Base-by-base conservation (phyloP, 1,284 basidiomycete genomes). In the Tylopilus sp. region DNA sequence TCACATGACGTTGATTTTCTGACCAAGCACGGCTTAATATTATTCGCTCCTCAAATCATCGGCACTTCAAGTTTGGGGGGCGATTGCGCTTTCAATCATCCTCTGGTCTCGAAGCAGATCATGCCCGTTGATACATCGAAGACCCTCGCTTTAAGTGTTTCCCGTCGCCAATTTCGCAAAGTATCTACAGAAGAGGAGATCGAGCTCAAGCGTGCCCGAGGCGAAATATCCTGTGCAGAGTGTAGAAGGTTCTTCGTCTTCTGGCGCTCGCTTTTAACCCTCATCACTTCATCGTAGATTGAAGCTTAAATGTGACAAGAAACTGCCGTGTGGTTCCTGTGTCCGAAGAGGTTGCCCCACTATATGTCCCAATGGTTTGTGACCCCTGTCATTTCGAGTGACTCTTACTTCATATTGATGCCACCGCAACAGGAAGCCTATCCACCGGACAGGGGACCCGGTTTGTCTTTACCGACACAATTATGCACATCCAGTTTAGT, bases 231-330 rank as follows among this genome's bases (percentile, higher is more conserved):
- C 18, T 88, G 86, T 67, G 87, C 87, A 58, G 86, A 88, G 72
- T 88, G 86, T 72, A 78, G 87, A 77, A 80, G 87, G 74, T 74
- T 52, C 13, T 55, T 26, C 24, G 26, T 63, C 49, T 60, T 51
- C 8, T 38, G 3, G 33, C 29, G 9, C 60, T 63, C 49, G 57
- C 36, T 58, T 49, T 57, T 24, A 51, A 32, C n/a, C 19, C 62
- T 68, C 57, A 64, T 60, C 52, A 6, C 53, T 54, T n/a, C 53
- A 5, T 57, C 55, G 2, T 57, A 90, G 89, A 57, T 79, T 92
- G 64, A 91, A 91, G 74, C 82, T 92, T 29, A 91, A 89, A 74
- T 91, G 90, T 69, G 90, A 91, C 76, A 90, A 89, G 76, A 87
- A 87, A 67, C 24, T 80, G 26, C 90, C 80, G 67, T 91, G 87